Base-by-base conservation (phyloP, 2,329 filamentous ascomycete species). In the Escovopsis sp. region DNA sequence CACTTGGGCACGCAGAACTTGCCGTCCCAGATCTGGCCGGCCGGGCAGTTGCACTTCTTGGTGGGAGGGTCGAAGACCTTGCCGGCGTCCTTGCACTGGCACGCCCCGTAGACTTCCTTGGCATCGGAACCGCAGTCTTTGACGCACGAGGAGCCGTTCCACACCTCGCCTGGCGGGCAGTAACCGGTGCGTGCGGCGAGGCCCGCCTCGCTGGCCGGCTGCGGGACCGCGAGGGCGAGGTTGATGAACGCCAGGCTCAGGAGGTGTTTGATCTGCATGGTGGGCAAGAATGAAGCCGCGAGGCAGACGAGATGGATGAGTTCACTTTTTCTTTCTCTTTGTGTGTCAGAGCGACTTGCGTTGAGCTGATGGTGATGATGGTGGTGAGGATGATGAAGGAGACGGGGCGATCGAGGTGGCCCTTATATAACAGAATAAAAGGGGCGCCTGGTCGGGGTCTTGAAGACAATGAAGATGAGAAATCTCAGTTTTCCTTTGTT, bases 211-310 rank as follows among this genome's bases (percentile, higher is more conserved):
- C 7, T 17, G 17, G 17, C 17, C 5, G 28, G 28, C 15, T 31
- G 15, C 6, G 28, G 35, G 15, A 33, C 17, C 17, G 35, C 35
- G 18, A 14, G 13, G 23, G 29, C 31, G 23, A 27, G 17, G 29
- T 17, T 31, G 21, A 37, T 6, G 23, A 37, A 13, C 8, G 23
- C 21, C 18, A 31, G 12, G 16, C 15, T 17, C 15, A 37, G 15
- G 23, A 37, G 15, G 35, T 33, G 21, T 15, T 33, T 23, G 35
- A 37, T 23, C 28, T 27, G 31, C 35, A 37, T 37, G 28, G 33
- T 34, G 28, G 28, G 28, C 15, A 15, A 15, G 27, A 28, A n/a
- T 28, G 15, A 28, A 28, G 4, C 13, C n/a, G 15, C 5, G 27
- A 28, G 27, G 15, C 11, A 15, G 15, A 15, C 27, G 15, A 28